Conservation (phyloP, 345 rosid genomes). For the Geranium brycei region DNA sequence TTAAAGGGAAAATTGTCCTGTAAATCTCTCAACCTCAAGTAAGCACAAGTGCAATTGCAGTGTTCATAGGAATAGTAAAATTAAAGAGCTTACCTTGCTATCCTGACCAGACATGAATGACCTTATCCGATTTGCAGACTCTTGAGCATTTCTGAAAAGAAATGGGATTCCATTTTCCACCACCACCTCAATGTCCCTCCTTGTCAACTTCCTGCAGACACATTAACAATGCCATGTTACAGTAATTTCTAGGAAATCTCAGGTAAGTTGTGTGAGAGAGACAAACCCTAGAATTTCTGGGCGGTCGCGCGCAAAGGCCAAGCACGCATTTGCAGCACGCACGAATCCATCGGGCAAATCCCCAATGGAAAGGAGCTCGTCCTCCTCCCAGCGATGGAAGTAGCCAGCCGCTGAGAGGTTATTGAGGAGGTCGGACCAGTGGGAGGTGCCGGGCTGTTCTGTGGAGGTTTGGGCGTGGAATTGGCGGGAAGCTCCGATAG, state of each 20-base stretch:
- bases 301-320: conserved; percentile 48
- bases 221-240: background rate
- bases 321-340: conserved; percentile 42
- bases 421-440: conserved; percentile 27
- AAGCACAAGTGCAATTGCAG: no score
- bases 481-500: conserved; percentile 11
- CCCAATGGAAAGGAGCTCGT: conserved; percentile 20
- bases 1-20: background rate
- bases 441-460: conserved; percentile 16
- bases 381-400: conserved; percentile 14
- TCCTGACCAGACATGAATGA: conserved; percentile 25
- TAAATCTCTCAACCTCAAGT: background rate
- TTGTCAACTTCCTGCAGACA: conserved; percentile 46
- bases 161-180: conserved; percentile 47
- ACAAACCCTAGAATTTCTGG: conserved; percentile 43
- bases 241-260: background rate
- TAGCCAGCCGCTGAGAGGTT: conserved; percentile 31
- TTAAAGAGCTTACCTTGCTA: conserved; percentile 19
- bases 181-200: conserved; percentile 53
- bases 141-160: conserved; percentile 47
- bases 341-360: conserved; percentile 43
- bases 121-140: conserved; percentile 45
- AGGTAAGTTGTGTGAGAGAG: background rate
- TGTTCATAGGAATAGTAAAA: background rate
- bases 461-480: conserved; percentile 15